These are phyloP conservation scores for Mollisiaceae sp. DNA, from an alignment of 2,329 filamentous ascomycete species.

Conservation along the genomic window DNA sequence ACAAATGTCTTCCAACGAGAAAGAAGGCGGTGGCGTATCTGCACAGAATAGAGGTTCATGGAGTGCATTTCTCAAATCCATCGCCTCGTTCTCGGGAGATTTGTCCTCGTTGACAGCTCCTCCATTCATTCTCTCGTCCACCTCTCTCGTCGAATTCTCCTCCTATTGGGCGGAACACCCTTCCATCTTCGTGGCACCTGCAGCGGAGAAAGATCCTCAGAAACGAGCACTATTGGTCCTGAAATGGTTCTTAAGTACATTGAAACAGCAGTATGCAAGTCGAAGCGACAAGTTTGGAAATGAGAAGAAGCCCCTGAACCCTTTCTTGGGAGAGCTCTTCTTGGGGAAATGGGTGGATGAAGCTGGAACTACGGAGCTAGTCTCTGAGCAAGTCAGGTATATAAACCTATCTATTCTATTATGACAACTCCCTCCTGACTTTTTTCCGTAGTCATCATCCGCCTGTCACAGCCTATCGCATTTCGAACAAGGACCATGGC, in stretches of 20 bases:
- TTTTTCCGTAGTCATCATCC: constrained; percentile 73
- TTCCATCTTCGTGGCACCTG: constrained; percentile 78
- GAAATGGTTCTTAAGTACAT: constrained; percentile 93
- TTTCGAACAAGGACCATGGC: constrained; percentile 84
- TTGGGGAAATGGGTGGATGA: constrained; percentile 87
- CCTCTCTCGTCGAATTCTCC: constrained; percentile 80
- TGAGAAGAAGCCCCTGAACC: constrained; percentile 98
- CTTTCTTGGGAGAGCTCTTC: constrained; percentile 94
- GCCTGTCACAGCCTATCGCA: constrained; percentile 91
- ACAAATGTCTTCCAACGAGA: constrained; percentile 41
- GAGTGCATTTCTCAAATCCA: constrained; percentile 56
- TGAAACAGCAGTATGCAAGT: constrained; percentile 82
- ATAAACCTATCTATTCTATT: constrained; percentile 14
- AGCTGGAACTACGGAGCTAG: constrained; percentile 79
- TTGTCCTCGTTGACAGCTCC: constrained; percentile 81
- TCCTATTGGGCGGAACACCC: constrained; percentile 85
- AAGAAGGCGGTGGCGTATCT: constrained; percentile 41
- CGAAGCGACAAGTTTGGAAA: constrained; percentile 81
- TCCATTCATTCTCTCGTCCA: constrained; percentile 80
- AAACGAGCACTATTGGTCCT: constrained; percentile 87
- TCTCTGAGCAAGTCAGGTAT: constrained; percentile 91
- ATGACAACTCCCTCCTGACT: constrained; percentile 10
- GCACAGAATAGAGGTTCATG: constrained; percentile 42
- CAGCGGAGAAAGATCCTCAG: constrained; percentile 76
- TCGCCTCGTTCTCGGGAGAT: constrained; percentile 83